phyloP scores from a whole-genome alignment of 2,329 filamentous ascomycete species.

The Cyphellophora europaea region DNA sequence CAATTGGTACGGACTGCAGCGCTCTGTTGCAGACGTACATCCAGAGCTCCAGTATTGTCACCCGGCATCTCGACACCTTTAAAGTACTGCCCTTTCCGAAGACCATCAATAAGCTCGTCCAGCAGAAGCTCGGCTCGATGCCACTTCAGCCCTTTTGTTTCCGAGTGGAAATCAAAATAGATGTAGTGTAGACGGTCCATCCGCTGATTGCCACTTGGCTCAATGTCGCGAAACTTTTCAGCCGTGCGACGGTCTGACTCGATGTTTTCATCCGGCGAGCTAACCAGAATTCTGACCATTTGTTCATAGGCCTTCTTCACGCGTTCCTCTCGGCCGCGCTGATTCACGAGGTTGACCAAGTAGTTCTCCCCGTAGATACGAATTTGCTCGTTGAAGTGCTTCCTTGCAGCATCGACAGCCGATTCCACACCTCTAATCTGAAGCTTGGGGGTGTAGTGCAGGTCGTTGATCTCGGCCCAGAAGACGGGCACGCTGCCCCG shows the following conservation, averaged over 20 bases:
- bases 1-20: conserved; percentile 95
- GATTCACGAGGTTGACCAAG: conserved; percentile 93
- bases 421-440: conserved; percentile 78
- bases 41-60: conserved; percentile 59
- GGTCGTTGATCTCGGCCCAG: conserved; percentile 91
- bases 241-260: conserved; percentile 57
- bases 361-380: conserved; percentile 91
- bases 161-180: conserved; percentile 97
- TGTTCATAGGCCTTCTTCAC: conserved; percentile 94
- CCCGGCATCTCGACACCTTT: conserved; percentile 79
- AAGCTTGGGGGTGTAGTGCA: conserved; percentile 84
- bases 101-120: conserved; percentile 66
- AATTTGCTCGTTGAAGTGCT: conserved; percentile 92
- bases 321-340: conserved; percentile 78
- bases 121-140: conserved; percentile 81
- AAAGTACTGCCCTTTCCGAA: conserved; percentile 82
- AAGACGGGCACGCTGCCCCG: conserved; percentile 91
- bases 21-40: conserved; percentile 71
- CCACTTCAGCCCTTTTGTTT: conserved; percentile 92
- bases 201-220: conserved; percentile 50
- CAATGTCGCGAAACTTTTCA: conserved; percentile 75
- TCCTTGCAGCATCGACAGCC: conserved; percentile 66
- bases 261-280: conserved; percentile 55
- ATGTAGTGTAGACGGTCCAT: conserved; percentile 88
- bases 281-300: conserved; percentile 67